Percentiles rank a stretch among this genome's conserved stretches.
phyloP scores from a whole-genome alignment of 495 filamentous ascomycete species.

The Schizothecium vesticola region DNA sequence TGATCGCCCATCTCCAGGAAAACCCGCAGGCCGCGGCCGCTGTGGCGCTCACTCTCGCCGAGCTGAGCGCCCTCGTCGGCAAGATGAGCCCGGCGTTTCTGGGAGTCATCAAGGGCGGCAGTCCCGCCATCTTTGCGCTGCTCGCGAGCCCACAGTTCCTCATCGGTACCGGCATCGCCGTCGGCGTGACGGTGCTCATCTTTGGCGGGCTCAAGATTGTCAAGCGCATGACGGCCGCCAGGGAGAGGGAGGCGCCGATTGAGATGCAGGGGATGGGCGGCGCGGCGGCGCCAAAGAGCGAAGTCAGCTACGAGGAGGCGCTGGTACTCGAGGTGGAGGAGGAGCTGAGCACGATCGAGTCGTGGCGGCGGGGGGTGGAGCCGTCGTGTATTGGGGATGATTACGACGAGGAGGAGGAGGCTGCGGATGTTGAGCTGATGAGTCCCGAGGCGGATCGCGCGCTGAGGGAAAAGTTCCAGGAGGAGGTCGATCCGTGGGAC shows the following conservation, averaged over 20 bases:
- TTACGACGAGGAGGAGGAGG: conserved; percentile 36
- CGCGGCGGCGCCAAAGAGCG: conserved; percentile 1
- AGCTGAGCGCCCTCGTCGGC: conserved; percentile 72
- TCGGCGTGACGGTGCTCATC: conserved; percentile 87
- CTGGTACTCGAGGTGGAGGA: conserved; percentile 37
- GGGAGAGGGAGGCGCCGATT: conserved; percentile 50
- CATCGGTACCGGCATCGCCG: conserved; percentile 81
- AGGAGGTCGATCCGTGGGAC: conserved; percentile 26
- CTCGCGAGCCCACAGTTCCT: conserved; percentile 86
- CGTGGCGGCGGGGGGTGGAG: conserved; percentile 75
- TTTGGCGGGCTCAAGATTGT: conserved; percentile 96
- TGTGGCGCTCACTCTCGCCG: conserved; percentile 85
- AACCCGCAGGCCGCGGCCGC: conserved; percentile 92
- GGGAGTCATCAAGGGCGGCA: conserved; percentile 64
- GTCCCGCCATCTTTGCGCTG: conserved; percentile 81
- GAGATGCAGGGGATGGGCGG: conserved; percentile 36
- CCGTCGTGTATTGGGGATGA: conserved; percentile 46
- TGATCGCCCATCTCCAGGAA: conserved; percentile 80
- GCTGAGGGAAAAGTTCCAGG: conserved; percentile 32
- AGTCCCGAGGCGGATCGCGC: conserved; percentile 67
- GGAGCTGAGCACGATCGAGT: conserved; percentile 64
- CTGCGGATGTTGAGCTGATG: conserved; percentile 81
- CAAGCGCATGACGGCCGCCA: conserved; percentile 60
- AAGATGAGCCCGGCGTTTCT: conserved; percentile 85
- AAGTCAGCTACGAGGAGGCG: conserved; percentile 40